phyloP scores from a whole-genome alignment of 2,329 filamentous ascomycete species.

The Aspergillus pseudotamarii region DNA sequence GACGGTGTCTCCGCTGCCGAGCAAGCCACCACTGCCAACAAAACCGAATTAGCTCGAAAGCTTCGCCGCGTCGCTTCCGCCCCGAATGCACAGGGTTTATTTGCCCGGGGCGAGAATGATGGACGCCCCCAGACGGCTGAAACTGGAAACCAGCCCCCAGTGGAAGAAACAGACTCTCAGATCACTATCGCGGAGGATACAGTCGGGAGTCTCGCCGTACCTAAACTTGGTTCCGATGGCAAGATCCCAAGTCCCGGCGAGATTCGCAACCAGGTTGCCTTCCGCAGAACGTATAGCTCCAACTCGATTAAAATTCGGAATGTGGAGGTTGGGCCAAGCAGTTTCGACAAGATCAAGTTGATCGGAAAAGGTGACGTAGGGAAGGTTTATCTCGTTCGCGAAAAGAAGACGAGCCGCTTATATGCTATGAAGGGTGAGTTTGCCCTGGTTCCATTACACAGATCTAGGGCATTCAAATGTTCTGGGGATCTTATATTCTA shows the following conservation, averaged over 20 bases:
- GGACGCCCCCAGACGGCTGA: slow-evolving; percentile 83
- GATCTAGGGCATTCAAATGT: background rate
- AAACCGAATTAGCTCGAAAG: slow-evolving; percentile 92
- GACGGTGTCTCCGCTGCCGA: slow-evolving; percentile 67
- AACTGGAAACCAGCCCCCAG: slow-evolving; percentile 77
- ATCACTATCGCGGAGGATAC: slow-evolving; percentile 57
- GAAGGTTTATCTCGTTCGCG: slow-evolving; percentile 94
- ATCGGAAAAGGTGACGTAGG: slow-evolving; percentile 98
- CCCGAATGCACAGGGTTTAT: slow-evolving; percentile 93
- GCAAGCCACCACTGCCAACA: slow-evolving; percentile 75
- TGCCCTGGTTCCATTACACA: background rate
- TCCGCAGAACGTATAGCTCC: slow-evolving; percentile 94
- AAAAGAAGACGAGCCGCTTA: slow-evolving; percentile 93
- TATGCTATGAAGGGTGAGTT: slow-evolving; percentile 96
- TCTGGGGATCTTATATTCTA: background rate
- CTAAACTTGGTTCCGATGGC: slow-evolving; percentile 53
- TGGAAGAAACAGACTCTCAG: slow-evolving; percentile 58
- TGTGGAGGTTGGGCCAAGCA: slow-evolving; percentile 91
- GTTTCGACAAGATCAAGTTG: slow-evolving; percentile 99
- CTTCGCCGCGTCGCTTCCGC: slow-evolving; percentile 92
- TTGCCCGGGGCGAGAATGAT: slow-evolving; percentile 62
- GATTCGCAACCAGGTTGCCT: slow-evolving; percentile 69
- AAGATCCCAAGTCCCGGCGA: slow-evolving; percentile 69
- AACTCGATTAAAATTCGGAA: slow-evolving; percentile 99
- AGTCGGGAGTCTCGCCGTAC: slow-evolving; percentile 32